Evolutionary conservation across 2,329 filamentous ascomycete species (phyloP), one percentile per base, ranked within the genome.

Genomic region (Fusarium veterinarium): DNA sequence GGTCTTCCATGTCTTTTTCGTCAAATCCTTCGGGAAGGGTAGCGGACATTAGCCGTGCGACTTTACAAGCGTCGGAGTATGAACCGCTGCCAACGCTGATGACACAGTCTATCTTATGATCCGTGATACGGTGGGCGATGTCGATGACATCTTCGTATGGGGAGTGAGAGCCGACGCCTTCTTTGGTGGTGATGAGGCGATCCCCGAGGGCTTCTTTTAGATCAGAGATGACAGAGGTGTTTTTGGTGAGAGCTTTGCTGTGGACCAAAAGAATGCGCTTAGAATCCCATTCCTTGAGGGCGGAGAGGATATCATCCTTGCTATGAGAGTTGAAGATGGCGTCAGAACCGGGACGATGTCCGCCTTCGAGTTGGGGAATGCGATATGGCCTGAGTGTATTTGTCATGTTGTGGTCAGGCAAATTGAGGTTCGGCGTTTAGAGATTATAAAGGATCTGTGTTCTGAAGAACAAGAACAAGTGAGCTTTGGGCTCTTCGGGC

Each of bases 281-380:
- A 1, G 58, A 53, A 0, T 20, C 8, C 66, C 66, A 69, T 42
- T 52, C 30, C 9, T 58, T n/a, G 3, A 69, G 3, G 1, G 49
- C 49, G 9, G 10, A 3, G 8, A 52, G 30, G 17, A 69, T 58
- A 4, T 58, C 58, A 1, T 57, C 25, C n/a, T 69, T 40, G 17
- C 64, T 69, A 16, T 11, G 66, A 10, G 66, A 69, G 40, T 69
- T 69, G 35, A 69, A 69, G 49, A 69, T 53, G 17, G 64, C 64
- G 5, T 69, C 64, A 0, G 58, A 52, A 8, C 65, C 66, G 14
- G 49, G 44, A 9, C 64, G 64, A 19, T 64, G 25, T 1, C 51
- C 64, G 6, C 58, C 64, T 11, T 69, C 58, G 4, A 69, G 65
- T 13, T 69, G 64, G 5, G 66, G n/a, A 2, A 69, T 58, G 6